Percentiles rank a stretch among this genome's conserved stretches.
Evolutionary conservation across 352 stramenopile species (phyloP).

Genomic region (Pythium phragmitis): DNA sequence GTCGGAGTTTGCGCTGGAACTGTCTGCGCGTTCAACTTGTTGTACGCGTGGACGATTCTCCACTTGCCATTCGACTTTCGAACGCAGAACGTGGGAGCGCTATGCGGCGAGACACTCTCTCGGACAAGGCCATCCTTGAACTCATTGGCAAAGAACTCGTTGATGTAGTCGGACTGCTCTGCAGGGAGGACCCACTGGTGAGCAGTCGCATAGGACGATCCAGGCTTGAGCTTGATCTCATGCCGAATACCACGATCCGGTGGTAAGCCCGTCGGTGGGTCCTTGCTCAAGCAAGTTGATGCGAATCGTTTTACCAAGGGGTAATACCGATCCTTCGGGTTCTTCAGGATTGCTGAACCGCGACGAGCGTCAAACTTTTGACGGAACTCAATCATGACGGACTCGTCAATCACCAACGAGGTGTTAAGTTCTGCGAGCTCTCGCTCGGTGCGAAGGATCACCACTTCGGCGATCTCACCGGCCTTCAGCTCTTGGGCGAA

Average conservation of each 20-base stretch:
- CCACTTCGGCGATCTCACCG: conserved; percentile 1
- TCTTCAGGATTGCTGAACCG: conserved; percentile 16
- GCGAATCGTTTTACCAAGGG: conserved; percentile 3
- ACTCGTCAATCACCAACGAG: too few relatives aligned
- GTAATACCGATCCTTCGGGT: conserved; percentile 20
- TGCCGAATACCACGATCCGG: conserved; percentile 20
- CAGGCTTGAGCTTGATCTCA: conserved; percentile 24
- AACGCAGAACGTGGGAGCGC: conserved; percentile 29
- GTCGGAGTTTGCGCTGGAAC: not conserved
- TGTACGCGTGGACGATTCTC: conserved; percentile 14
- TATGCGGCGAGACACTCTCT: conserved; percentile 25
- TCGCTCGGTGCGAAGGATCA: not conserved
- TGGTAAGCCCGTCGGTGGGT: conserved; percentile 1
- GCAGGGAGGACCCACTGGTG: conserved; percentile 25
- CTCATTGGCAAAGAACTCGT: conserved; percentile 27
- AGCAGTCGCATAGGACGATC: conserved; percentile 6
- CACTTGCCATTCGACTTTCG: conserved; percentile 24
- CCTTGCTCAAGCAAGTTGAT: conserved; percentile 5
- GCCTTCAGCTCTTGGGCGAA: not conserved
- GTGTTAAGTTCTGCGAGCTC: conserved; percentile 7
- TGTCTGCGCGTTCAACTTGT: not conserved
- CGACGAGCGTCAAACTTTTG: conserved; percentile 11
- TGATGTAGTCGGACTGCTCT: conserved; percentile 25
- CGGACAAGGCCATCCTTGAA: conserved; percentile 18
- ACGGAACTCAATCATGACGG: too few relatives aligned